These are phyloP conservation scores for Nakaseomyces kungkrabaensis DNA, from an alignment of 1,139 yeast genomes.

Conservation along the genomic window DNA sequence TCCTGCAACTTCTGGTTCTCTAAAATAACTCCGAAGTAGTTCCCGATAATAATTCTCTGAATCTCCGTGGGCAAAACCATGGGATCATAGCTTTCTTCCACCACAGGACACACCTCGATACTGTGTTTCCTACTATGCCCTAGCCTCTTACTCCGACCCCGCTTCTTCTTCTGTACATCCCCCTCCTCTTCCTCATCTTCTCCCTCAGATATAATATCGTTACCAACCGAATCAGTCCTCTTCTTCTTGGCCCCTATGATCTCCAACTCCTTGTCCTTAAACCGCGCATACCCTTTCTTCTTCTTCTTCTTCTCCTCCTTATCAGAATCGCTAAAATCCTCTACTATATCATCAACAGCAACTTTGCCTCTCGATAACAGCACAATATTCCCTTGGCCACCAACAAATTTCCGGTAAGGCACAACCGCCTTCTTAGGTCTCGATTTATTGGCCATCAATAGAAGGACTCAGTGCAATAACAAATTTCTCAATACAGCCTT, in stretches of 20 bases:
- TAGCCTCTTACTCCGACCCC: background rate
- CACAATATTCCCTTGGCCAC: conserved; percentile 38
- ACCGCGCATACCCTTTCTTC: conserved; percentile 1
- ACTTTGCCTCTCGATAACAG: conserved; percentile 6
- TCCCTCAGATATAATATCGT: background rate
- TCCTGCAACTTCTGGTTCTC: background rate
- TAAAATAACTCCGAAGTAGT: background rate
- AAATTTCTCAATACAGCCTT: too few species aligned
- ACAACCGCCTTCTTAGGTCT: conserved; percentile 73
- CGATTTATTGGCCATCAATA: conserved; percentile 66
- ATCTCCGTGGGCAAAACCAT: background rate
- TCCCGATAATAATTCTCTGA: background rate
- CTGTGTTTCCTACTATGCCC: background rate
- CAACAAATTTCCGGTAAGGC: conserved; percentile 69
- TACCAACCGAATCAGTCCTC: conserved; percentile 1
- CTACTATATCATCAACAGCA: conserved; percentile 15
- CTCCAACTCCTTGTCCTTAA: background rate
- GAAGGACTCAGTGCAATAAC: too few species aligned
- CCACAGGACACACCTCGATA: background rate
- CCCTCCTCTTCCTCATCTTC: background rate
- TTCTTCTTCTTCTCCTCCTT: background rate
- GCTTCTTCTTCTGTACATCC: background rate
- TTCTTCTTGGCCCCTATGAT: conserved; percentile 1
- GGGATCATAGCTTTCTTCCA: background rate
- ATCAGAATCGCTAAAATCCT: conserved; percentile 18